phyloP scores from a whole-genome alignment of 345 rosid genomes.

The Abelmoschus esculentus region DNA sequence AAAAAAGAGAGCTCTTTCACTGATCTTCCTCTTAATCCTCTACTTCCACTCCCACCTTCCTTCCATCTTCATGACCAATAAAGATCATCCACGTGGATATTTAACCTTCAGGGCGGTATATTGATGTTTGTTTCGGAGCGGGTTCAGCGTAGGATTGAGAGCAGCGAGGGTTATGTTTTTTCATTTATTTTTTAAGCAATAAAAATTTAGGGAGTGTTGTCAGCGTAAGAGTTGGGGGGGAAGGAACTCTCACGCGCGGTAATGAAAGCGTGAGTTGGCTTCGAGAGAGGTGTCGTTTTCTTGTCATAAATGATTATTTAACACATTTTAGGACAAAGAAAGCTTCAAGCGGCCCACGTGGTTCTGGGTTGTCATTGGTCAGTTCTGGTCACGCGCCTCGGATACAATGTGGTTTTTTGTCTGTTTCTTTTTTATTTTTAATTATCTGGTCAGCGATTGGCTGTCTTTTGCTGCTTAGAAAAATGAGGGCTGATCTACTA shows the following conservation, averaged over 20 bases:
- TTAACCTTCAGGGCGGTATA: background rate
- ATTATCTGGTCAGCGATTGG: conserved; percentile 29
- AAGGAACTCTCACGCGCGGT: conserved; percentile 17
- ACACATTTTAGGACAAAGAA: conserved; percentile 8
- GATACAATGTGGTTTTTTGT: conserved; percentile 20
- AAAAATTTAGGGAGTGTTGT: conserved; percentile 25
- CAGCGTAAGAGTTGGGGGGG: conserved; percentile 10
- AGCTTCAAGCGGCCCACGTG: background rate
- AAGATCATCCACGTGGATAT: background rate
- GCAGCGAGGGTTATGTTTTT: conserved; percentile 9
- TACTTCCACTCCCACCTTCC: background rate
- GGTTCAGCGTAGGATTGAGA: background rate
- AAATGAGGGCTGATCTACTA: conserved; percentile 7
- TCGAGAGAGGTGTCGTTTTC: conserved; percentile 10
- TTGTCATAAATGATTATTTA: conserved; percentile 11
- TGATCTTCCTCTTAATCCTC: conserved; percentile 6
- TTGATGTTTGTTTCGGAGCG: background rate
- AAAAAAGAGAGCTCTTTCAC: background rate
- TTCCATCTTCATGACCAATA: background rate
- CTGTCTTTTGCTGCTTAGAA: conserved; percentile 16
- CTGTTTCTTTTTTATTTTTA: background rate
- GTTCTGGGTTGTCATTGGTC: conserved; percentile 13
- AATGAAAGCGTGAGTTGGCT: background rate
- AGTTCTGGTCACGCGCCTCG: background rate
- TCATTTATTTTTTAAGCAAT: conserved; percentile 2